phyloP scores from a whole-genome alignment of 1,284 basidiomycete species.

The Xerocomus cyaneibrunnescens region DNA sequence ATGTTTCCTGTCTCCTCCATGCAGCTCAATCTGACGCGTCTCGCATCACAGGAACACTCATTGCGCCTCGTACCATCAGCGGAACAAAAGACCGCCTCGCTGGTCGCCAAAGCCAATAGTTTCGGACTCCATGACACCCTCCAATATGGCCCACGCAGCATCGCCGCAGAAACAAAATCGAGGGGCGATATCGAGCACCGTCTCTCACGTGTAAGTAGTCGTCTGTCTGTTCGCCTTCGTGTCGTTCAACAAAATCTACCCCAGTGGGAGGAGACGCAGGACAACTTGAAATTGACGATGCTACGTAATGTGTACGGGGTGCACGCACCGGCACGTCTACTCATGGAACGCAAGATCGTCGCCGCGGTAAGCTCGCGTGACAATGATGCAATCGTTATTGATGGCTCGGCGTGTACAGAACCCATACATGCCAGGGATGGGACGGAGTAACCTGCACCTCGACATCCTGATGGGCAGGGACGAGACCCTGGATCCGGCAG shows the following conservation, averaged over 20 bases:
- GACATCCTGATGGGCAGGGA: conserved; percentile 93
- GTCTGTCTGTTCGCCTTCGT: neutral
- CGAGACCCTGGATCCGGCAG: conserved; percentile 71
- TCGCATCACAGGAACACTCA: conserved; percentile 54
- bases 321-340: conserved; percentile 81
- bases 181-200: conserved; percentile 58
- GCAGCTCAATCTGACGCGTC: neutral
- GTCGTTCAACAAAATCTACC: conserved; percentile 1
- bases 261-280: conserved; percentile 93
- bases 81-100: conserved; percentile 58
- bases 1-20: conserved; percentile 3
- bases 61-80: conserved; percentile 64
- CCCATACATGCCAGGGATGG: conserved; percentile 61
- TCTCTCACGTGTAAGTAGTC: conserved; percentile 60
- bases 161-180: conserved; percentile 67
- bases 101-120: conserved; percentile 66
- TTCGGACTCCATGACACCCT: conserved; percentile 81
- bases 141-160: conserved; percentile 69
- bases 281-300: conserved; percentile 82
- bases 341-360: conserved; percentile 95
- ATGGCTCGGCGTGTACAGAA: conserved; percentile 40
- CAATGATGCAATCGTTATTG: neutral
- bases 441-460: conserved; percentile 77
- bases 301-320: conserved; percentile 86
- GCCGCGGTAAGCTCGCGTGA: conserved; percentile 49